Conservation (phyloP, 2,329 filamentous ascomycete species). For the Aspergillus novofumigatus region DNA sequence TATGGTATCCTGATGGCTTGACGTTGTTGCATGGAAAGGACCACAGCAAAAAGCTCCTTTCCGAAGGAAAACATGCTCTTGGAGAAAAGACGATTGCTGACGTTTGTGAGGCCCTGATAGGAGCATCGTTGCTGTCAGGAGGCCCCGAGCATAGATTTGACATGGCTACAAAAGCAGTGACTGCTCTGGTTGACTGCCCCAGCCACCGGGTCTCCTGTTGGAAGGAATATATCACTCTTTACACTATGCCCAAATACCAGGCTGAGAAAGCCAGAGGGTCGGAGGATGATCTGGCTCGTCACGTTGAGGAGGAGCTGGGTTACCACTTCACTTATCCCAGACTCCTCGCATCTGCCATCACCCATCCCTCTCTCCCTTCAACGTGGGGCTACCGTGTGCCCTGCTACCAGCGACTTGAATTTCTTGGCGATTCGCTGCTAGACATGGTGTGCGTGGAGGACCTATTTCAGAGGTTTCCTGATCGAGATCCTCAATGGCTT, state of each 20-base stretch:
- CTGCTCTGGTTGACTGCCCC: slow-evolving; percentile 59
- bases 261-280: slow-evolving; percentile 56
- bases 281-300: slow-evolving; percentile 63
- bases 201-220: slow-evolving; percentile 68
- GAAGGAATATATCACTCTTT: slow-evolving; percentile 67
- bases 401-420: slow-evolving; percentile 86
- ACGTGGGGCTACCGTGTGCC: slow-evolving; percentile 69
- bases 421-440: slow-evolving; percentile 82
- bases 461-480: slow-evolving; percentile 71
- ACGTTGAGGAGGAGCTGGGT: slow-evolving; percentile 57
- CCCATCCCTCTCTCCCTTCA: slow-evolving; percentile 76
- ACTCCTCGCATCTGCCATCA: slow-evolving; percentile 78
- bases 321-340: slow-evolving; percentile 71
- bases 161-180: slow-evolving; percentile 56
- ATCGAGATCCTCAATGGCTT: slow-evolving; percentile 88
- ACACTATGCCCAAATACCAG: slow-evolving; percentile 69
- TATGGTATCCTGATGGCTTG: slow-evolving; percentile 84
- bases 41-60: slow-evolving; percentile 44
- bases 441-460: slow-evolving; percentile 82
- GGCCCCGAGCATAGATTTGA: slow-evolving; percentile 51
- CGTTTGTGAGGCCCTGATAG: slow-evolving; percentile 90
- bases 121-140: slow-evolving; percentile 66
- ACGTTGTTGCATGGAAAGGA: slow-evolving; percentile 69
- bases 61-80: slow-evolving; percentile 57
- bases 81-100: slow-evolving; percentile 90